These are phyloP conservation scores for Fusarium sp. DNA, from an alignment of 2,329 filamentous ascomycete genomes.

Conservation along the genomic window DNA sequence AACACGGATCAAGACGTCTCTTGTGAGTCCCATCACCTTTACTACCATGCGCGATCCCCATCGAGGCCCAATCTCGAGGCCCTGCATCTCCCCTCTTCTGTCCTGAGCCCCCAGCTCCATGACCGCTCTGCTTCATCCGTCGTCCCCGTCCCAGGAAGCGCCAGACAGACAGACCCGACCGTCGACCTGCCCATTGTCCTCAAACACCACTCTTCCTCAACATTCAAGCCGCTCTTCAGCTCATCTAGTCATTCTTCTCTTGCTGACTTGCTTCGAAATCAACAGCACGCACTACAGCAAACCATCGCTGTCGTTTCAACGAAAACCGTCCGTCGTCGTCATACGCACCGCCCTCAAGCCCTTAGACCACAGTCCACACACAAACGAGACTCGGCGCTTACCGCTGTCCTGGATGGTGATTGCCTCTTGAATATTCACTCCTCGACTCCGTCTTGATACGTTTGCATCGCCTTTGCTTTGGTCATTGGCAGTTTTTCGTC, in stretches of 20 bases:
- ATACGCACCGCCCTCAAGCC: conserved; percentile 48
- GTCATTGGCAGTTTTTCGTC: conserved; percentile 43
- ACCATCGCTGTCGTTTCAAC: conserved; percentile 36
- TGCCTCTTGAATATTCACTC: conserved; percentile 43
- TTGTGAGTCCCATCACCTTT: conserved; percentile 54
- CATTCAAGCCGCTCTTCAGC: conserved; percentile 17
- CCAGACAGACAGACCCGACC: conserved; percentile 40
- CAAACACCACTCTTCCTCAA: conserved; percentile 19
- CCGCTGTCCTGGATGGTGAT: conserved; percentile 49
- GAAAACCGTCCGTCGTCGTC: conserved; percentile 42
- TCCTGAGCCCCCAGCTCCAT: conserved; percentile 38
- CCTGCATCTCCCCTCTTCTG: conserved; percentile 41
- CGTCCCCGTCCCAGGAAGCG: conserved; percentile 43
- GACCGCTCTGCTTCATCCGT: conserved; percentile 44
- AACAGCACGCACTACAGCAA: conserved; percentile 16
- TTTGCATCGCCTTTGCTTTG: conserved; percentile 35
- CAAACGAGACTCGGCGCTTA: conserved; percentile 50
- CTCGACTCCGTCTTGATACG: conserved; percentile 31
- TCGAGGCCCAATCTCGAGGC: conserved; percentile 44
- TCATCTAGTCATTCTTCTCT: conserved; percentile 17
- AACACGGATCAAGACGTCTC: conserved; percentile 49
- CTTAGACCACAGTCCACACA: conserved; percentile 41
- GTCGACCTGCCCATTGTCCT: conserved; percentile 28
- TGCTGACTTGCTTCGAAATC: conserved; percentile 40
- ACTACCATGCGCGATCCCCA: conserved; percentile 53